A percentile compares a stretch with the other conserved stretches of the same genome.
Conservation (phyloP, 331 rosid species). For the Pyrus hybrid region DNA sequence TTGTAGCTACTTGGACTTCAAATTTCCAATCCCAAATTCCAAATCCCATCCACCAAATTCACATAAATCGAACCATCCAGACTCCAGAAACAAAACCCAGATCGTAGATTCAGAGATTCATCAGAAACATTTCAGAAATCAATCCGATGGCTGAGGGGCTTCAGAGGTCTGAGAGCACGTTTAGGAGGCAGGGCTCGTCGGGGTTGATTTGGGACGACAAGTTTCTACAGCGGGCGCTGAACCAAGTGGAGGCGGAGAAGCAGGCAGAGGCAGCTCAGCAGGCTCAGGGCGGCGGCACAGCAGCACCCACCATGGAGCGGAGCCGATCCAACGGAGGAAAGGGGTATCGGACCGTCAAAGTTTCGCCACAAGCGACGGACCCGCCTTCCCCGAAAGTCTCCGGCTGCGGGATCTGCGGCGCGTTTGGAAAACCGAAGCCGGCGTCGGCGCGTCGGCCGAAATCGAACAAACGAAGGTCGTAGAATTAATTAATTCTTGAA, state of each 20-base stretch:
- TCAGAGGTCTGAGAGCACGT: conserved; percentile 58
- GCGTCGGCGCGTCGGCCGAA: conserved; percentile 15
- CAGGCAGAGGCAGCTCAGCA: no score
- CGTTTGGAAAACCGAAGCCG: conserved; percentile 35
- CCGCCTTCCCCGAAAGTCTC: conserved; percentile 73
- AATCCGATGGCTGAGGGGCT: conserved; percentile 33
- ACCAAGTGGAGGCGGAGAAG: no score
- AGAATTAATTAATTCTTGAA: not conserved
- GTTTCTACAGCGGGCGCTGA: conserved; percentile 19
- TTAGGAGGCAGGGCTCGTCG: conserved; percentile 76
- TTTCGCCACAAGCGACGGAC: conserved; percentile 30
- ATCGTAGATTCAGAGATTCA: not conserved
- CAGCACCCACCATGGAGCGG: conserved; percentile 7
- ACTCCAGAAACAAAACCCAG: not conserved
- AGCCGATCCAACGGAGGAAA: conserved; percentile 23
- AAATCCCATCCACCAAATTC: not conserved
- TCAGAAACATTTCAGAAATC: not conserved
- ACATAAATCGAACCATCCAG: not conserved
- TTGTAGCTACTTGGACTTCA: not conserved
- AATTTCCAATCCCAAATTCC: not conserved
- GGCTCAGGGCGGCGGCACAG: no score
- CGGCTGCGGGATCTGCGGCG: conserved; percentile 45
- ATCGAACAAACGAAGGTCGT: conserved; percentile 30
- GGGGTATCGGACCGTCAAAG: conserved; percentile 38
- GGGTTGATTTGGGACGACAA: conserved; percentile 72